Evolutionary conservation across 2,329 filamentous ascomycete species (phyloP).

Genomic region (Emmonsiellopsis sp.): DNA sequence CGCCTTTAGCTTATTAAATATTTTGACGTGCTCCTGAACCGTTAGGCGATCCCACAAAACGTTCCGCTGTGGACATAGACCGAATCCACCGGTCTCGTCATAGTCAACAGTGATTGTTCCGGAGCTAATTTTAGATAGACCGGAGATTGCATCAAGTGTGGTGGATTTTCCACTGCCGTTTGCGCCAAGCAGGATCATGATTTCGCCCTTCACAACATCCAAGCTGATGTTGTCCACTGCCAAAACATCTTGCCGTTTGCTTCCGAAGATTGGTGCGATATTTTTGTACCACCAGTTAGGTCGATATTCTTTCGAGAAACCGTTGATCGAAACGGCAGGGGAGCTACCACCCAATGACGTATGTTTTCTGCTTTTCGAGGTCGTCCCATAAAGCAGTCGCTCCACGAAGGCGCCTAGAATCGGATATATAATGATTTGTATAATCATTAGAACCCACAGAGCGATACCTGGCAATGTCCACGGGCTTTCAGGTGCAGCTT

Average conservation of each 20-base stretch:
- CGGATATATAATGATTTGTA: slow-evolving; percentile 72
- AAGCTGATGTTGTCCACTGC: slow-evolving; percentile 69
- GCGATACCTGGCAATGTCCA: slow-evolving; percentile 64
- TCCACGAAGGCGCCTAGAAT: slow-evolving; percentile 67
- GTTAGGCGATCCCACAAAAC: slow-evolving; percentile 86
- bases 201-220: slow-evolving; percentile 65
- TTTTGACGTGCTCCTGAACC: slow-evolving; percentile 70
- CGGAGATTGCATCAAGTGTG: slow-evolving; percentile 78
- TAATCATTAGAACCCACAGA: slow-evolving; percentile 65
- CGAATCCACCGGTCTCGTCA: slow-evolving; percentile 67
- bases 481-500: slow-evolving; percentile 53
- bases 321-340: slow-evolving; percentile 58
- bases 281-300: slow-evolving; percentile 51
- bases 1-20: slow-evolving; percentile 77
- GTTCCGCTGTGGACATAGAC: slow-evolving; percentile 86
- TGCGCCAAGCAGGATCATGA: slow-evolving; percentile 75
- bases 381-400: slow-evolving; percentile 63
- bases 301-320: slow-evolving; percentile 69
- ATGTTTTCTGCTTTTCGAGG: slow-evolving; percentile 48
- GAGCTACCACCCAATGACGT: slow-evolving; percentile 19
- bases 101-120: slow-evolving; percentile 73
- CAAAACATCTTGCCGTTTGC: slow-evolving; percentile 55
- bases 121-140: slow-evolving; percentile 64
- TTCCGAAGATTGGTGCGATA: slow-evolving; percentile 38
- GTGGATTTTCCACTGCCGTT: slow-evolving; percentile 90